Evolutionary conservation across 371 early-diverging fungal species (phyloP), one percentile per base, ranked within the genome.

Genomic region (Lichtheimia ramosa): DNA sequence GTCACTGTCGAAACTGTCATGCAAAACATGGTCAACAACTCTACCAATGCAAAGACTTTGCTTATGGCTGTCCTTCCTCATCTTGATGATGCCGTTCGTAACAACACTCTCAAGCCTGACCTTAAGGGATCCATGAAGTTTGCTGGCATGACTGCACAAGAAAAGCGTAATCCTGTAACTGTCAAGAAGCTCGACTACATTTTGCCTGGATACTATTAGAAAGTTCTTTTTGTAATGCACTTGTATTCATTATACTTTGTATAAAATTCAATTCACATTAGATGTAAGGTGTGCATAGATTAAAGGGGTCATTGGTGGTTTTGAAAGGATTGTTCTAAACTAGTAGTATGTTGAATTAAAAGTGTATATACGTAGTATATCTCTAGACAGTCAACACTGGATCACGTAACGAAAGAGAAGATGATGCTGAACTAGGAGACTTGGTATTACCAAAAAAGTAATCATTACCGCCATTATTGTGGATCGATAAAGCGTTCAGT

Each of bases 1-100:
- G 98, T 98, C 41, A 91, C 91, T 14, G 96, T 96, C 14, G 92
- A 93, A 63, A 88, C 90, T 24, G 99, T 98, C 41, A 90, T 98
- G 82, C 83, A 83, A 43, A 96, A 91, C 73, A 85, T 97, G 88
- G 84, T 80, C 59, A 87, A 85, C 64, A 98, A 97, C 77, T 81
- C 88, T 2, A 80, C 62, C 60, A 95, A 92, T 62, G 97, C 98
- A 20, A 90, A 89, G 74, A 78, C 79, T 16, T 74, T 97, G 58
- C 76, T 96, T 51, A 68, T 71, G 14, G 88, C 90, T n/a, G 74
- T 92, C 27, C 81, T 98, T 56, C 95, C 95, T 21, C 82, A 78
- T 16, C 66, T 97, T 16, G 86, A 91, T 62, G 58, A 76, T 12
- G 87, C 86, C 15, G 81, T 91, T 15, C 74, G 77, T 55, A 66